These are phyloP conservation scores for Lentinula detonsa DNA, from an alignment of 768 basidiomycete species.

Conservation along the genomic window DNA sequence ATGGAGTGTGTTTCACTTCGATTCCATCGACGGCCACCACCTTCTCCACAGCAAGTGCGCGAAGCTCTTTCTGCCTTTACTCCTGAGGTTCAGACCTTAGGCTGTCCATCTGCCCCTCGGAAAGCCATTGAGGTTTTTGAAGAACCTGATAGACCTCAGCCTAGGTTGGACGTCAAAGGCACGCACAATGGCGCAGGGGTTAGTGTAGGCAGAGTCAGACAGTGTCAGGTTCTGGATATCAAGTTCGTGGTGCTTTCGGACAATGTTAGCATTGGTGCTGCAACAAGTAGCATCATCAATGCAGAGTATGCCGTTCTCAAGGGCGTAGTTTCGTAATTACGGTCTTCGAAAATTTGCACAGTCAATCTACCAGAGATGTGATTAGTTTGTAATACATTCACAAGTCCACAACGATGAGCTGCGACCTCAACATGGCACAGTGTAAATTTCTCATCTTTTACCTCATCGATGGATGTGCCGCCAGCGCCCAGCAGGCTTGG, in stretches of 20 bases:
- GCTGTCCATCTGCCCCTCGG: slow-evolving; percentile 80
- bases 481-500: too few species aligned
- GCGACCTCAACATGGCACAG: background rate
- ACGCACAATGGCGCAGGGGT: slow-evolving; percentile 90
- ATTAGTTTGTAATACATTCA: background rate
- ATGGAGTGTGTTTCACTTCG: slow-evolving; percentile 85
- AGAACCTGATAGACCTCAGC: slow-evolving; percentile 89
- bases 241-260: slow-evolving; percentile 92
- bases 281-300: slow-evolving; percentile 95
- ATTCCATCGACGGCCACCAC: slow-evolving; percentile 75
- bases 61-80: slow-evolving; percentile 73
- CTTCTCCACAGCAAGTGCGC: slow-evolving; percentile 81
- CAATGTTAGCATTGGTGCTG: slow-evolving; percentile 94
- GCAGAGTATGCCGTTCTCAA: slow-evolving; percentile 90
- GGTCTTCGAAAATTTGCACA: background rate
- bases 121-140: slow-evolving; percentile 90
- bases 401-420: background rate
- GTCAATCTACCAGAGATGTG: background rate
- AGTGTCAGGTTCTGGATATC: slow-evolving; percentile 90
- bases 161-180: slow-evolving; percentile 77
- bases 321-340: slow-evolving; percentile 30
- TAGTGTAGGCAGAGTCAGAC: slow-evolving; percentile 82
- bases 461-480: too few species aligned
- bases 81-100: slow-evolving; percentile 67
- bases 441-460: too few species aligned